These are phyloP conservation scores for Hansenula sp. DNA, from an alignment of 1,139 yeast species.

Conservation along the genomic window DNA sequence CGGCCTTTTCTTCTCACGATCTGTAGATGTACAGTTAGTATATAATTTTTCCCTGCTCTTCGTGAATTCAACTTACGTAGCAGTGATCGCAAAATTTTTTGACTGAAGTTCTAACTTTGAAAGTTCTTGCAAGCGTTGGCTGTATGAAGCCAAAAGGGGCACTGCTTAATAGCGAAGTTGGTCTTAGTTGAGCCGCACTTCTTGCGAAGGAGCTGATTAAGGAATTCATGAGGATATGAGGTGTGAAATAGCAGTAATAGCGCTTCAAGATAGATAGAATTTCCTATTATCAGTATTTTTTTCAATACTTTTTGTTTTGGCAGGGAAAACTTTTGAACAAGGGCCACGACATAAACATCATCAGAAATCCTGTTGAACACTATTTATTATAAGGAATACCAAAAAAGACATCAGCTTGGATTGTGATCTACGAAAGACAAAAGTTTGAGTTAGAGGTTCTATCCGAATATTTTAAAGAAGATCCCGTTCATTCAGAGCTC, in stretches of 20 bases:
- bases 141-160: slow-evolving; percentile 20
- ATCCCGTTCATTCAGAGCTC: too few relatives aligned
- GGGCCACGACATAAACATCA: neutral
- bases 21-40: slow-evolving; percentile 16
- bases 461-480: too few relatives aligned
- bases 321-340: neutral
- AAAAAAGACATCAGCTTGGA: too few relatives aligned
- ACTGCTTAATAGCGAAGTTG: slow-evolving; percentile 13
- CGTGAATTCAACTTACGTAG: slow-evolving; percentile 37
- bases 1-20: slow-evolving; percentile 93
- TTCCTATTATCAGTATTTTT: neutral
- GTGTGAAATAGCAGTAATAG: neutral
- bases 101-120: slow-evolving; percentile 77
- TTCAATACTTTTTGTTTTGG: neutral
- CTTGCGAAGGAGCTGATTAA: slow-evolving; percentile 16
- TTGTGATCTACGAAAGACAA: too few relatives aligned
- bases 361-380: neutral
- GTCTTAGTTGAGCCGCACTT: slow-evolving; percentile 15
- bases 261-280: too few relatives aligned
- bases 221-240: slow-evolving; percentile 12
- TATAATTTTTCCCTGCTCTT: neutral
- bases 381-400: too few relatives aligned
- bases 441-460: too few relatives aligned
- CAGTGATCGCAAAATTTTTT: slow-evolving; percentile 92
- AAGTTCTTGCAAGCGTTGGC: slow-evolving; percentile 41